A percentile compares a stretch with the other conserved stretches of the same genome.
These are phyloP conservation scores for Phlebopus sp. DNA, from an alignment of 1,284 basidiomycete species.

Conservation along the genomic window DNA sequence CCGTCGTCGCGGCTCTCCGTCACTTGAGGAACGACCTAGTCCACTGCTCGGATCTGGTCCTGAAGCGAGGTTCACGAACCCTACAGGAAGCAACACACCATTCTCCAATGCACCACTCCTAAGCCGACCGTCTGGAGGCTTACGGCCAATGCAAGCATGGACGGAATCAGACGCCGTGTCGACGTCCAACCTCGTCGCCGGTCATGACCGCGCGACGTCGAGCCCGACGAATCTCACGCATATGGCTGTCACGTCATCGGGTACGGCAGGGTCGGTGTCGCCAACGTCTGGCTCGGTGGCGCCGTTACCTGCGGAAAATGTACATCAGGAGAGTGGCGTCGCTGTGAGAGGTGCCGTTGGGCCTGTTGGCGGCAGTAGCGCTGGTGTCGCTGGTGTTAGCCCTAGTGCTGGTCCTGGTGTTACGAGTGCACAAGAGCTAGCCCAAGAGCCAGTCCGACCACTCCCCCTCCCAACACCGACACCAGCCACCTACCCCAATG, in stretches of 20 bases:
- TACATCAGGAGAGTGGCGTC: background rate
- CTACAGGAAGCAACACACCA: conserved; percentile 1
- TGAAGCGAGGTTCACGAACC: conserved; percentile 1
- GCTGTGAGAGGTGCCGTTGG: background rate
- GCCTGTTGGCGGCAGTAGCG: no score
- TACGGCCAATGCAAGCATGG: conserved; percentile 10
- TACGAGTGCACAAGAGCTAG: background rate
- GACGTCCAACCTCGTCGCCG: background rate
- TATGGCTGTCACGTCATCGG: background rate
- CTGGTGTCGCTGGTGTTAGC: no score
- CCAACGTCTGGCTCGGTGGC: background rate
- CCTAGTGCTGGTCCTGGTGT: background rate
- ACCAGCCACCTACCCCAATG: conserved; percentile 8
- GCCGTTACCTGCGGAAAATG: background rate
- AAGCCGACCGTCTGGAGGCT: background rate
- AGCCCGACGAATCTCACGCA: conserved; percentile 4
- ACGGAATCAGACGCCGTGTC: conserved; percentile 5
- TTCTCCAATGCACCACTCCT: background rate
- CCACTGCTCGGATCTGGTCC: conserved; percentile 7
- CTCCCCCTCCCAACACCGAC: background rate
- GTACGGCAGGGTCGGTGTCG: background rate
- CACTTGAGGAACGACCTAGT: conserved; percentile 7
- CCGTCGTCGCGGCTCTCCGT: conserved; percentile 3
- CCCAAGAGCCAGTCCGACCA: background rate
- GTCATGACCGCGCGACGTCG: background rate